Base-by-base conservation (phyloP, 805 yeast genomes). In the Barnettozyma pratensis region DNA sequence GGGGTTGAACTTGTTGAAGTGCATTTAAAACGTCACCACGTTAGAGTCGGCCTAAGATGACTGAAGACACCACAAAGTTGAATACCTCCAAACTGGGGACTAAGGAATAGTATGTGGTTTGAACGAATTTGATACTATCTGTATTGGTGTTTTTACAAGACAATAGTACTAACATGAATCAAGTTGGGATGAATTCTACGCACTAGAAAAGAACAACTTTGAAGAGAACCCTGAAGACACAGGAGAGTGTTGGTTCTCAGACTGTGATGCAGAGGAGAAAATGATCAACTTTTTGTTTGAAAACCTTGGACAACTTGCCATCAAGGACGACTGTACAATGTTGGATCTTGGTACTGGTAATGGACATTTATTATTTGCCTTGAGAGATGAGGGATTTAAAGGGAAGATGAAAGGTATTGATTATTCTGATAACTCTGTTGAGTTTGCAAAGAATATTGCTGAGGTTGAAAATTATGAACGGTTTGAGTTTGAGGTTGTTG, bases 181-280 rank as follows among this genome's bases (percentile, higher is more conserved):
- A 29, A 76, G 82, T 71, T 92, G 99, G 98, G 91, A 94, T 65
- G 78, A 83, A 46, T 87, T 92, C 65, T 92, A 92, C 66, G 70
- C 79, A 39, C 61, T 79, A 25, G 99, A 92, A 61, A 77, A 79
- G 53, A 58, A 64, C 29, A 92, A 92, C 67, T 92, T 87, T 59
- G 66, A 72, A 37, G 79, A 79, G 30, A 87, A 92, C 62, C 80
- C 85, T 14, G 75, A 84, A 19, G 97, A 94, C 63, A 83, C 90
- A 0, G 99, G 99, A 2, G 98, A 94, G 65, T 79, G 91, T 64
- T 94, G 99, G 99, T 94, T 94, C 66, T 82, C 86, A 55, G 99
- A 94, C 60, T 84, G 87, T n/a, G 90, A 85, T 59, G 98, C 99
- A 0, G 98, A 92, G 61, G 75, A 73, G 50, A 85, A 81, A 61